Conservation (phyloP, 1,284 basidiomycete genomes). For the Ustilago crameri region DNA sequence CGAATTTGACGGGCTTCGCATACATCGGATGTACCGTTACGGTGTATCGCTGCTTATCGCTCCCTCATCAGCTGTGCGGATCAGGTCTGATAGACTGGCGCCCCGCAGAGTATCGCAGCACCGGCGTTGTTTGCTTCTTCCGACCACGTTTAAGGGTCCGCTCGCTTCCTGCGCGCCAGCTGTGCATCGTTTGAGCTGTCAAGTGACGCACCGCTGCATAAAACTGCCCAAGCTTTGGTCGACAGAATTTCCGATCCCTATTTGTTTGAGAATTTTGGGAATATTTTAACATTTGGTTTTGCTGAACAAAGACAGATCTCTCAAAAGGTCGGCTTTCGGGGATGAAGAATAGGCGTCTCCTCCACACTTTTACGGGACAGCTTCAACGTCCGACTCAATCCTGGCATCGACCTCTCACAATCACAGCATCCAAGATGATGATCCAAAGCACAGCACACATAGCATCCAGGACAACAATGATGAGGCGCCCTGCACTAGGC, state of each 20-base stretch:
- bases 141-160: neutral
- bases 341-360: too few species aligned
- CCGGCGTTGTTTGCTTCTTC: too few species aligned
- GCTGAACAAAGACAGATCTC: too few species aligned
- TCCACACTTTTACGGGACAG: neutral
- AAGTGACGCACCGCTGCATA: slow-evolving; percentile 1
- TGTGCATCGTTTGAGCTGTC: neutral
- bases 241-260: neutral
- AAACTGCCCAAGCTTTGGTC: too few species aligned
- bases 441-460: neutral
- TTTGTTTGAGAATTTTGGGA: neutral
- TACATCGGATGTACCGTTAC: neutral
- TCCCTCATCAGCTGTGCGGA: neutral
- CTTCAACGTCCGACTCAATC: too few species aligned
- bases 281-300: too few species aligned
- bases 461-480: neutral
- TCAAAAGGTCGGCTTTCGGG: too few species aligned
- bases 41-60: neutral
- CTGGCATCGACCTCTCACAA: too few species aligned
- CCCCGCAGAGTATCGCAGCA: too few species aligned
- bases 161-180: neutral
- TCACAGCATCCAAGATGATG: too few species aligned
- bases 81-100: neutral
- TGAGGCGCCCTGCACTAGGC: neutral
- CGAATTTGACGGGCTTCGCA: neutral